Conservation (phyloP, 495 filamentous ascomycete species). For the Apodospora peruviana region DNA sequence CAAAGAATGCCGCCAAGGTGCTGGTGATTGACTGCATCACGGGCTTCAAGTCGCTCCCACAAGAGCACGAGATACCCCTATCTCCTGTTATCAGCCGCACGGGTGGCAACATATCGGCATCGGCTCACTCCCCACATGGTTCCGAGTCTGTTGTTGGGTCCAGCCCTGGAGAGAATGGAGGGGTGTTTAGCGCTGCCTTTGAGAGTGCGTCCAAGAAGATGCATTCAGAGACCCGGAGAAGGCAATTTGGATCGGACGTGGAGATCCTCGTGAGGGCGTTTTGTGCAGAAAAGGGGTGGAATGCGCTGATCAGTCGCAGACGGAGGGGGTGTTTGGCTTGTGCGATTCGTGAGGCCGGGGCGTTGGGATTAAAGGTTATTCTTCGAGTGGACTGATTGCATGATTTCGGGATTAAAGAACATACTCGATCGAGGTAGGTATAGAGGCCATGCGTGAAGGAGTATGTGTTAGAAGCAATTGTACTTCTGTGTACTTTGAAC, state of each 20-base stretch:
- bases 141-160: neutral
- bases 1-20: slow-evolving; percentile 31
- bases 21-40: slow-evolving; percentile 52
- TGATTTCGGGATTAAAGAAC: neutral
- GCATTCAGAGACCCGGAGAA: slow-evolving; percentile 45
- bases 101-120: slow-evolving; percentile 15
- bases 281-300: slow-evolving; percentile 62
- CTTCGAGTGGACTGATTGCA: slow-evolving; percentile 49
- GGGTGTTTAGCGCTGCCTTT: neutral
- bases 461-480: too few relatives aligned
- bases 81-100: slow-evolving; percentile 28
- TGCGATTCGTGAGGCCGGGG: slow-evolving; percentile 64
- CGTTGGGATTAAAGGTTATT: slow-evolving; percentile 59
- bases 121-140: neutral
- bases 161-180: neutral
- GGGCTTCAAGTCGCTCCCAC: slow-evolving; percentile 34
- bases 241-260: slow-evolving; percentile 49
- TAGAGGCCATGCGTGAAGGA: too few relatives aligned
- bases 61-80: slow-evolving; percentile 29
- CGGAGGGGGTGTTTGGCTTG: slow-evolving; percentile 61
- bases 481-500: too few relatives aligned
- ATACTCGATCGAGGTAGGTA: neutral
- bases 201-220: slow-evolving; percentile 35
- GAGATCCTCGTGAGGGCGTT: slow-evolving; percentile 64
- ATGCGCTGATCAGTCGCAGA: slow-evolving; percentile 61